Conservation (phyloP, 2,329 filamentous ascomycete genomes). For the Talaromyces rugulosus region DNA sequence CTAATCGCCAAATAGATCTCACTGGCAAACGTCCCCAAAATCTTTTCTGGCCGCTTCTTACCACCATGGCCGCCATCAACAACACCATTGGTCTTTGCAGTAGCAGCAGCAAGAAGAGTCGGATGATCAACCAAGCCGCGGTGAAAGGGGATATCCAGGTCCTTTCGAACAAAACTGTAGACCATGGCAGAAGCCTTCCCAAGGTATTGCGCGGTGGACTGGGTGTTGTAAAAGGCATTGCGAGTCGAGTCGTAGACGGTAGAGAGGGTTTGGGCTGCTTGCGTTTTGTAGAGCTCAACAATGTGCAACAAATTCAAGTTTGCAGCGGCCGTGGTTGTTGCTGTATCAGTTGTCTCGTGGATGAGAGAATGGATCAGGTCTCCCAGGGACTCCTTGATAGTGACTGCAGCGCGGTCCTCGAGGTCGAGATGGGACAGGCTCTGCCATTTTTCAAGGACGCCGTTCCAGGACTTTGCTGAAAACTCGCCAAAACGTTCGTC, state of each 20-base stretch:
- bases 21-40: conserved; percentile 22
- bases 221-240: conserved; percentile 13
- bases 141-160: conserved; percentile 30
- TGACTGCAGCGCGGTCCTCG: conserved; percentile 4
- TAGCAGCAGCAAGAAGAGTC: conserved; percentile 9
- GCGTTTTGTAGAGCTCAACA: conserved; percentile 7
- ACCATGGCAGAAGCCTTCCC: conserved; percentile 26
- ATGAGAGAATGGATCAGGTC: conserved; percentile 8
- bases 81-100: background rate
- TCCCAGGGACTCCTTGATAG: conserved; percentile 11
- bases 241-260: conserved; percentile 15
- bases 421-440: conserved; percentile 13
- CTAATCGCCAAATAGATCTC: conserved; percentile 23
- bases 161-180: conserved; percentile 33
- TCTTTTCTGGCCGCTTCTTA: conserved; percentile 11
- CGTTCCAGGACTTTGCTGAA: conserved; percentile 4
- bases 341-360: background rate
- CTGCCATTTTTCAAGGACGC: conserved; percentile 12
- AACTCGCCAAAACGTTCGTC: conserved; percentile 6
- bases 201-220: conserved; percentile 20
- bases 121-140: conserved; percentile 28
- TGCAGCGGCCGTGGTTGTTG: background rate
- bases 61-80: background rate
- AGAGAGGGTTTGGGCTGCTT: conserved; percentile 3
- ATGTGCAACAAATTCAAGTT: background rate